Evolutionary conservation across 2,329 filamentous ascomycete species (phyloP).

Genomic region (Teratosphaeria gauchensis): DNA sequence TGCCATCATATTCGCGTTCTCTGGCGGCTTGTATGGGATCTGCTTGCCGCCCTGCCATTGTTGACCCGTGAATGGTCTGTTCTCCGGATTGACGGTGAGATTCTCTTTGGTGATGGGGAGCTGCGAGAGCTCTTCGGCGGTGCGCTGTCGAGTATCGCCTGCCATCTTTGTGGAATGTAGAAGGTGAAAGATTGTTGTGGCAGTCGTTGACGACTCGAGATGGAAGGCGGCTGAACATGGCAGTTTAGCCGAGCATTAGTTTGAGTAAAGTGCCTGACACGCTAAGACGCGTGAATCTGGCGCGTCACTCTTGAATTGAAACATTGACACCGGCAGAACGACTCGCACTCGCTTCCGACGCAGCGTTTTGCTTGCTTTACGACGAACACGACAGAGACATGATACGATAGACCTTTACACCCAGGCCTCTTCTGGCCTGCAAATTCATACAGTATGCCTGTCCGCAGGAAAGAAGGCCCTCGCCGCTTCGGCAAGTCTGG

Average conservation of each 20-base stretch:
- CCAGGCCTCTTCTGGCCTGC: constrained; percentile 5
- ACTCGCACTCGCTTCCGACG: neutral
- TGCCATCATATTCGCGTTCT: constrained; percentile 46
- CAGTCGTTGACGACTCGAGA: neutral
- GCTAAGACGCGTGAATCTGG: neutral
- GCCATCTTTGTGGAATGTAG: constrained; percentile 27
- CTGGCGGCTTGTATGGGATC: constrained; percentile 21
- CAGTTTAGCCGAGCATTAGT: too few species aligned
- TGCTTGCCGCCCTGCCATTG: constrained; percentile 25
- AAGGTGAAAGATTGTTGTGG: neutral
- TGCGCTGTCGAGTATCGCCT: constrained; percentile 34
- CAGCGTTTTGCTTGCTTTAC: neutral
- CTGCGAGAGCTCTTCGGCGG: constrained; percentile 17
- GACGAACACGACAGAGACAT: neutral
- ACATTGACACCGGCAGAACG: too few species aligned
- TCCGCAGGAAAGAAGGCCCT: constrained; percentile 30
- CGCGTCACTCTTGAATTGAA: neutral
- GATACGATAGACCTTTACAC: constrained; percentile 1
- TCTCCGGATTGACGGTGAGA: constrained; percentile 20
- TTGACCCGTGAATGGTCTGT: constrained; percentile 24
- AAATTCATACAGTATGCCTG: constrained; percentile 30
- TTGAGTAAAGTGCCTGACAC: neutral
- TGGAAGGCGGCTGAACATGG: neutral
- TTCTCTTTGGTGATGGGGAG: constrained; percentile 17
- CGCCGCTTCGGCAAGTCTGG: constrained; percentile 31